Percentiles rank a stretch among this genome's conserved stretches.
These are phyloP conservation scores for Fusarium praegraminearum DNA, from an alignment of 2,329 filamentous ascomycete species.

Conservation along the genomic window DNA sequence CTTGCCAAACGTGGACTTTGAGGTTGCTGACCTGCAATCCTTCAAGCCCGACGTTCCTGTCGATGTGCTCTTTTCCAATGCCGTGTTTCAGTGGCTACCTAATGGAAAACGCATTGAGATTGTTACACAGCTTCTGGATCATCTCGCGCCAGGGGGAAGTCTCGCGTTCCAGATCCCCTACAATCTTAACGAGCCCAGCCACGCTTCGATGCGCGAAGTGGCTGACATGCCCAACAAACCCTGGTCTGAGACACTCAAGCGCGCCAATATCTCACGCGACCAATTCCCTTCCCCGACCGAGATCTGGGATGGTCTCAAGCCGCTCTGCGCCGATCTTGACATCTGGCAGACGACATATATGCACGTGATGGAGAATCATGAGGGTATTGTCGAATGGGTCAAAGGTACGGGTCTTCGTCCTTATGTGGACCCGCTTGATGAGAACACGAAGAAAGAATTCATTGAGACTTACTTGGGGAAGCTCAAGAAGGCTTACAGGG, in stretches of 20 bases:
- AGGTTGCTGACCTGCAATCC: constrained; percentile 58
- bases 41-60: constrained; percentile 52
- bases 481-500: constrained; percentile 59
- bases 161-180: constrained; percentile 65
- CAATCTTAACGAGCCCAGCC: constrained; percentile 63
- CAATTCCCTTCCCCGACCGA: constrained; percentile 60
- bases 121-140: constrained; percentile 58
- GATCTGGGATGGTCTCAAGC: constrained; percentile 63
- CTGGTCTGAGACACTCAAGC: constrained; percentile 52
- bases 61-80: constrained; percentile 67
- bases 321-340: constrained; percentile 58
- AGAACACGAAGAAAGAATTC: constrained; percentile 57
- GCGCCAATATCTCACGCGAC: constrained; percentile 57
- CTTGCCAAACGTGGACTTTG: constrained; percentile 59
- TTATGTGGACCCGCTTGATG: constrained; percentile 61
- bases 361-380: constrained; percentile 62
- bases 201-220: constrained; percentile 60
- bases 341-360: constrained; percentile 68
- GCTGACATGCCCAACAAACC: constrained; percentile 53
- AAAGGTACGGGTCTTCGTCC: constrained; percentile 68
- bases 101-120: constrained; percentile 57
- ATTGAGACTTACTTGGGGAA: constrained; percentile 60
- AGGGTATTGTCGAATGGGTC: constrained; percentile 70
- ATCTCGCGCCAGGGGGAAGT: constrained; percentile 58
- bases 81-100: constrained; percentile 70